Evolutionary conservation across 345 rosid genomes (phyloP), one percentile per base, ranked within the genome.

Genomic region (Kernera saxatilis): DNA sequence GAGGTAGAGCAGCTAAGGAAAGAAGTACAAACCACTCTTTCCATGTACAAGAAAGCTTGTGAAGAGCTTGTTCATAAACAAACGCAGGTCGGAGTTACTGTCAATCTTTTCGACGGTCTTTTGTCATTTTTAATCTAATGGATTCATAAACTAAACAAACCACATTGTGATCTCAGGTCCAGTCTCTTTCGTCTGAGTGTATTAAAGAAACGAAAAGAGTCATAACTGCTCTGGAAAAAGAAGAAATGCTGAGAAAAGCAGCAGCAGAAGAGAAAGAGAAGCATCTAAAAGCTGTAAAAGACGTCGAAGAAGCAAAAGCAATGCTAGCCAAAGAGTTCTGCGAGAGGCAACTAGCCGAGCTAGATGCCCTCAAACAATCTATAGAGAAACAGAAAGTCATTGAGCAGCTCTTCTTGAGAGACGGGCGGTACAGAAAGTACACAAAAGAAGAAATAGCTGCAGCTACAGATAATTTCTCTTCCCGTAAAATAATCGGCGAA

Each of bases 41-140:
- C 81, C 48, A 83, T 87, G 98, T 90, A 90, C 72, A 78, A 83
- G 67, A 69, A 77, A 64, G 86, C 91, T 72, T 84, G 95, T 50
- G 90, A 83, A 78, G 91, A 90, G 77, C 85, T 92, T 27, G 85
- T 90, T 17, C 83, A 81, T 66, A 77, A 87, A 63, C 93, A 88
- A 72, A 87, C 76, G 61, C 80, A 92, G 93, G 98, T 92, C 11
- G 15, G 69, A 45, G 30, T 52, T 59, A 8, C 19, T 59, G 17
- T 15, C 3, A 18, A 66, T 44, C 35, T 8, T 54, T 54, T 8
- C 14, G 0, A 23, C 7, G 2, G n/a, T 63, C 26, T n/a, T 26
- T 62, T 39, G 29, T 62, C 46, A 29, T 50, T 3, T 12, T 40
- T 35, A 30, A 7, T 59, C n/a, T 60, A 15, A 52, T n/a, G 35